phyloP scores from a whole-genome alignment of 495 filamentous ascomycete species.

The Annulohypoxylon bovei region DNA sequence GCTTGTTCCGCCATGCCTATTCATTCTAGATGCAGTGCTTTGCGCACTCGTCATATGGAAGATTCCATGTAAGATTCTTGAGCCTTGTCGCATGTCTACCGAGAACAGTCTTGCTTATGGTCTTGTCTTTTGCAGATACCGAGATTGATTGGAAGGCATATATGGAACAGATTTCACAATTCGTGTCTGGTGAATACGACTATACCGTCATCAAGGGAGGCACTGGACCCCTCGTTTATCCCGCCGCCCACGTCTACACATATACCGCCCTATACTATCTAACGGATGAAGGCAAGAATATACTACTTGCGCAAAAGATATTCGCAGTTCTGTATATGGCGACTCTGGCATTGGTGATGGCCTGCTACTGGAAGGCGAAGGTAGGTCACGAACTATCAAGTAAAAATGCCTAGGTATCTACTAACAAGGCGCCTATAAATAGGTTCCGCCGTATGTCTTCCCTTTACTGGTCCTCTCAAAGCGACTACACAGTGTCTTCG shows the following conservation, averaged over 20 bases:
- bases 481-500: conserved; percentile 89
- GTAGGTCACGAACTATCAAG: conserved; percentile 49
- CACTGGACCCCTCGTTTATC: conserved; percentile 94
- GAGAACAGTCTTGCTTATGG: background rate
- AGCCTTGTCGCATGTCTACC: background rate
- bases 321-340: conserved; percentile 82
- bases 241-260: conserved; percentile 90
- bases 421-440: conserved; percentile 8
- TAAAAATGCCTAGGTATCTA: background rate
- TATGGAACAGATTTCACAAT: conserved; percentile 90
- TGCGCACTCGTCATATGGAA: conserved; percentile 82
- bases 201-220: conserved; percentile 86
- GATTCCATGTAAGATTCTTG: conserved; percentile 77
- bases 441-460: conserved; percentile 90
- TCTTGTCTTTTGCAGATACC: conserved; percentile 70
- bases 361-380: conserved; percentile 80
- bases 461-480: conserved; percentile 90
- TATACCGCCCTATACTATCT: conserved; percentile 82
- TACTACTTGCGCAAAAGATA: conserved; percentile 79
- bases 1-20: conserved; percentile 66
- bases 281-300: conserved; percentile 79
- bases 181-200: conserved; percentile 83
- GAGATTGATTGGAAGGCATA: conserved; percentile 98
- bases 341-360: conserved; percentile 78
- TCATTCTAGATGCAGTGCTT: conserved; percentile 78